phyloP scores from a whole-genome alignment of 768 basidiomycete species.

The Suillus ampliporus region DNA sequence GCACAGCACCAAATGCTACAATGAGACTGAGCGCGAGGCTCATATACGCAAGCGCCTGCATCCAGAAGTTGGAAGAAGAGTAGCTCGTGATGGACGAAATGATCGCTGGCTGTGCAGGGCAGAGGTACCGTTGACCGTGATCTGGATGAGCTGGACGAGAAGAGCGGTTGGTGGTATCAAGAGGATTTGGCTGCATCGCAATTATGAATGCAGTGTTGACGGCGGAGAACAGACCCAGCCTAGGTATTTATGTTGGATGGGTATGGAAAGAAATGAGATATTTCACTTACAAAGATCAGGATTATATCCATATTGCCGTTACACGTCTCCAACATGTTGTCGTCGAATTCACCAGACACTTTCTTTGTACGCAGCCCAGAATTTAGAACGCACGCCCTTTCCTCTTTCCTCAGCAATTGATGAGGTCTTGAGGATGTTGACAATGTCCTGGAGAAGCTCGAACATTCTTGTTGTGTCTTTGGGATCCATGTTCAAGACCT shows the following conservation, averaged over 20 bases:
- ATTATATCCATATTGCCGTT: constrained; percentile 2
- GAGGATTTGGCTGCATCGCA: constrained; percentile 18
- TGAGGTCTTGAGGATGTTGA: background rate
- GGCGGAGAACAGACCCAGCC: constrained; percentile 23
- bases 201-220: constrained; percentile 21
- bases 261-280: background rate
- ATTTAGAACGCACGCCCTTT: background rate
- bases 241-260: background rate
- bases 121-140: background rate
- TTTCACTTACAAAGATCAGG: background rate
- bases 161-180: constrained; percentile 18
- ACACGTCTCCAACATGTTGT: background rate
- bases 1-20: constrained; percentile 19
- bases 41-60: constrained; percentile 16
- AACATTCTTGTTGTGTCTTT: too few species aligned
- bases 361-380: constrained; percentile 6
- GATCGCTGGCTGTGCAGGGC: background rate
- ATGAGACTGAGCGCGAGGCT: constrained; percentile 18
- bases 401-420: background rate
- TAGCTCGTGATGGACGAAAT: constrained; percentile 6
- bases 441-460: background rate
- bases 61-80: constrained; percentile 7
- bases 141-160: constrained; percentile 17
- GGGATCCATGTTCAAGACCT: too few species aligned
- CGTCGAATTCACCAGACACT: background rate